Percentiles rank a stretch among this genome's conserved stretches.
phyloP scores from a whole-genome alignment of 2,329 filamentous ascomycete genomes.

The Pleomassaria siparia region DNA sequence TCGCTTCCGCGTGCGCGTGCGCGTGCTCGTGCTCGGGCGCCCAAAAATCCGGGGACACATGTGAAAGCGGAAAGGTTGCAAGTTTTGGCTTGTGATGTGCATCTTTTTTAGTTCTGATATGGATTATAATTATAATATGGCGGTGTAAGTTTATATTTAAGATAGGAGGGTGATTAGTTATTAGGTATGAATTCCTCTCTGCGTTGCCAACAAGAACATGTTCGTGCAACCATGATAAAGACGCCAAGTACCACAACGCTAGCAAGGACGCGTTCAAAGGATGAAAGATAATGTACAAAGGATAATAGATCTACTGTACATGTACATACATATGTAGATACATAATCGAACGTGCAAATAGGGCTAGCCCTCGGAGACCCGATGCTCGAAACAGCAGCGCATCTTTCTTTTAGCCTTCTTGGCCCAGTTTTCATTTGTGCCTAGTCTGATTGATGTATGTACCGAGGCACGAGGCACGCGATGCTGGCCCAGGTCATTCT shows the following conservation, averaged over 20 bases:
- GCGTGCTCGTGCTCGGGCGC: slow-evolving; percentile 5
- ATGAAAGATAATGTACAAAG: not conserved
- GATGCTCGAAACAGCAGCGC: slow-evolving; percentile 5
- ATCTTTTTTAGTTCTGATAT: not conserved
- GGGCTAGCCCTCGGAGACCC: slow-evolving; percentile 1
- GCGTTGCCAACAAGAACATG: not conserved
- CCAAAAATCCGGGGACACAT: slow-evolving; percentile 2
- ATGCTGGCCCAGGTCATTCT: not conserved
- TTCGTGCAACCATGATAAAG: too few species aligned
- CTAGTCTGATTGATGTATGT: slow-evolving; percentile 5
- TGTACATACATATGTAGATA: too few species aligned
- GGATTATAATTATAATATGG: too few species aligned
- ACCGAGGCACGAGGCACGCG: slow-evolving; percentile 1
- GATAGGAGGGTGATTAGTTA: too few species aligned
- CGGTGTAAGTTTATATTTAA: too few species aligned
- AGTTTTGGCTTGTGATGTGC: slow-evolving; percentile 5
- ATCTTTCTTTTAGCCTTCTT: slow-evolving; percentile 6
- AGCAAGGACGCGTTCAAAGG: not conserved
- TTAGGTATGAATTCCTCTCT: too few species aligned
- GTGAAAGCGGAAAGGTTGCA: slow-evolving; percentile 4
- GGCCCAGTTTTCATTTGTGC: slow-evolving; percentile 14
- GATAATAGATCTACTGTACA: too few species aligned
- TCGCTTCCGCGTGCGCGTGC: slow-evolving; percentile 6
- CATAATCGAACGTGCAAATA: not conserved
- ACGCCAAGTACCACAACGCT: not conserved